Conservation (phyloP, 805 yeast genomes). For the Aciculoconidium aculeatum region DNA sequence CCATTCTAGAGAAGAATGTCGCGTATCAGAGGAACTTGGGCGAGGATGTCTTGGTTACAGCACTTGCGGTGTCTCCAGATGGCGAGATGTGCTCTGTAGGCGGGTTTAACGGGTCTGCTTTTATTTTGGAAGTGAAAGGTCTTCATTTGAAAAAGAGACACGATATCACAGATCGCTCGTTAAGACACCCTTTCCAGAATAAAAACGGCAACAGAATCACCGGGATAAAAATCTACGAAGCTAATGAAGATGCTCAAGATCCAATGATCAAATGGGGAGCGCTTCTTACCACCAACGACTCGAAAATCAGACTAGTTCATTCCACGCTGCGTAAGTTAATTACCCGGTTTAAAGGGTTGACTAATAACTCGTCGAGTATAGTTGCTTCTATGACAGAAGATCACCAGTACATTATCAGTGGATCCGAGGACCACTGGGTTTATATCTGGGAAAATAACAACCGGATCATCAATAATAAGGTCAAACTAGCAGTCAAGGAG, state of each 20-base stretch:
- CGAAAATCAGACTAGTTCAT: slow-evolving; percentile 65
- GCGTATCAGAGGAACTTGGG: slow-evolving; percentile 47
- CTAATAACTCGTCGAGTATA: slow-evolving; percentile 67
- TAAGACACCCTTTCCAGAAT: slow-evolving; percentile 19
- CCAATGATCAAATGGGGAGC: slow-evolving; percentile 23
- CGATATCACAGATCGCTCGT: slow-evolving; percentile 25
- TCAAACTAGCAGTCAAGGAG: slow-evolving; percentile 30
- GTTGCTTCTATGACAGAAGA: slow-evolving; percentile 60
- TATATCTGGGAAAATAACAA: slow-evolving; percentile 68
- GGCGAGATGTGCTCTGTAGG: slow-evolving; percentile 63
- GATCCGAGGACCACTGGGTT: slow-evolving; percentile 85
- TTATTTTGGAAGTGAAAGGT: slow-evolving; percentile 58
- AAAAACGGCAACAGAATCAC: slow-evolving; percentile 53
- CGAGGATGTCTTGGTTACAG: slow-evolving; percentile 65
- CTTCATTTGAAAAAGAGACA: slow-evolving; percentile 36
- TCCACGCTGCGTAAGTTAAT: slow-evolving; percentile 48
- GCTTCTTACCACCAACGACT: slow-evolving; percentile 76
- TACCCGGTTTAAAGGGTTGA: slow-evolving; percentile 66
- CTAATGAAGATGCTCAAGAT: slow-evolving; percentile 4
- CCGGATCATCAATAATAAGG: slow-evolving; percentile 33
- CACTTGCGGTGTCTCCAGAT: slow-evolving; percentile 65
- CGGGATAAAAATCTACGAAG: slow-evolving; percentile 54
- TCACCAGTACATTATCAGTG: slow-evolving; percentile 55
- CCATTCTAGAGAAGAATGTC: slow-evolving; percentile 66
- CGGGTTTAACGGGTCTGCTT: slow-evolving; percentile 69